Evolutionary conservation across 2,329 filamentous ascomycete genomes (phyloP).

Genomic region (Hypoxylon sp.): DNA sequence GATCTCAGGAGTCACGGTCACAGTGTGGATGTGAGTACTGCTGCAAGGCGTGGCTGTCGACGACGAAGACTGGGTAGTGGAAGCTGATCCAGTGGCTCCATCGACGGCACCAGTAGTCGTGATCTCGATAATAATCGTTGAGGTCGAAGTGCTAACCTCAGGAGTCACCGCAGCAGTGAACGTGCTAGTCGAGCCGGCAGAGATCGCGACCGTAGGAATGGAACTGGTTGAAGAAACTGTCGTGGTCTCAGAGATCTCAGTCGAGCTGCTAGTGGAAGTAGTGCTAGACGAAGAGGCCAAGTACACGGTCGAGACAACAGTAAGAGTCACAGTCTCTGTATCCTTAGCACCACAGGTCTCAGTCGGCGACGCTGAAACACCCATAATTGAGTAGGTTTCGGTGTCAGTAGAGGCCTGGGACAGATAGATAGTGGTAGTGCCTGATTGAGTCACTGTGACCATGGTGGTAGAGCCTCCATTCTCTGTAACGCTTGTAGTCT

Average conservation of each 20-base stretch:
- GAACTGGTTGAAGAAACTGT: not conserved
- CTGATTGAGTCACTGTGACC: slow-evolving; percentile 1
- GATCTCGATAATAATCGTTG: not conserved
- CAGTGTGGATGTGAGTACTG: not conserved
- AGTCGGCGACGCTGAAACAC: slow-evolving; percentile 1
- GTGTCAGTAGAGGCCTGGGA: slow-evolving; percentile 7
- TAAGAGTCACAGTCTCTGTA: slow-evolving; percentile 33
- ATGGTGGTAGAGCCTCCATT: not conserved
- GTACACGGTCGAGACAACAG: slow-evolving; percentile 32
- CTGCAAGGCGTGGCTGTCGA: not conserved
- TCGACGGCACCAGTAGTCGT: not conserved
- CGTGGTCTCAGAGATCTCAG: not conserved
- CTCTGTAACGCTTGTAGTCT: slow-evolving; percentile 24
- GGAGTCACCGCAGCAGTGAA: slow-evolving; percentile 1
- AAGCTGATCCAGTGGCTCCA: not conserved
- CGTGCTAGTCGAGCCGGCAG: slow-evolving; percentile 19
- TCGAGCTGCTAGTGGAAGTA: not conserved
- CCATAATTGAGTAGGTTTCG: not conserved
- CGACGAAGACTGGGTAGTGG: not conserved
- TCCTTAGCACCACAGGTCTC: slow-evolving; percentile 20
- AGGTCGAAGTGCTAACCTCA: not conserved
- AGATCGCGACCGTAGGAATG: slow-evolving; percentile 23
- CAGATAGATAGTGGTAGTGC: slow-evolving; percentile 16
- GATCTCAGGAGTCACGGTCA: not conserved
- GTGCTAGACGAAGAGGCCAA: slow-evolving; percentile 5